Base-by-base conservation (phyloP, 306 rosid species). In the Fagus crenata region DNA sequence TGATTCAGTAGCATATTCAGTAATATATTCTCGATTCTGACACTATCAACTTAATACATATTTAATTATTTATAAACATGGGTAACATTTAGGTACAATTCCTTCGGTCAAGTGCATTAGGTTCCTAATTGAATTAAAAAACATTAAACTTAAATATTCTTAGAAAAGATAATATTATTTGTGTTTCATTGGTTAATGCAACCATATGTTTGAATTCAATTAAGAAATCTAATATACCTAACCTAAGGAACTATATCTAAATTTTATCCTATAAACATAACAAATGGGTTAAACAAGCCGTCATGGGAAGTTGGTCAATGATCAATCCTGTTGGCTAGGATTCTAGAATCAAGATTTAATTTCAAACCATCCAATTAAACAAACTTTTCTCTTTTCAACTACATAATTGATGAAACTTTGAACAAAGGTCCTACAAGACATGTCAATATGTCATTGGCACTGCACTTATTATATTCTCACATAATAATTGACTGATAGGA, bases 401-500 rank as follows among this genome's bases (percentile, higher is more conserved):
- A 15, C 43, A 53, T n/a, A n/a, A 56, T 79, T 14, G 74, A 58
- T 72, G 79, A 54, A 54, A 46, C 61, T 37, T 74, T 78, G 81
- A 79, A 72, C 58, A 55, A 51, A 75, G 65, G 75, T 53, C 67
- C 77, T 61, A 51, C 17, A n/a, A 32, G 64, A 72, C n/a, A 51
- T 65, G 15, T 36, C 15, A 77, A 37, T 37, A 31, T 11, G 28
- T 22, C 28, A 22, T 22, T 22, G 28, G 28, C 28, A 22, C 28
- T 22, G 28, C 58, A 61, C 78, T 8, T 31, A 65, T 54, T 37
- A 11, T 72, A 72, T 72, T 74, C 49, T 71, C 67, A 46, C 11
- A 46, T 53, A 75, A 76, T 75, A 58, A 75, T 60, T 51, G 84
- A 75, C 49, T 58, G 22, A 72, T 28, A 68, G 14, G 67, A 76